Evolutionary conservation across 495 filamentous ascomycete genomes (phyloP).

Genomic region (Endocarpon pusillum): DNA sequence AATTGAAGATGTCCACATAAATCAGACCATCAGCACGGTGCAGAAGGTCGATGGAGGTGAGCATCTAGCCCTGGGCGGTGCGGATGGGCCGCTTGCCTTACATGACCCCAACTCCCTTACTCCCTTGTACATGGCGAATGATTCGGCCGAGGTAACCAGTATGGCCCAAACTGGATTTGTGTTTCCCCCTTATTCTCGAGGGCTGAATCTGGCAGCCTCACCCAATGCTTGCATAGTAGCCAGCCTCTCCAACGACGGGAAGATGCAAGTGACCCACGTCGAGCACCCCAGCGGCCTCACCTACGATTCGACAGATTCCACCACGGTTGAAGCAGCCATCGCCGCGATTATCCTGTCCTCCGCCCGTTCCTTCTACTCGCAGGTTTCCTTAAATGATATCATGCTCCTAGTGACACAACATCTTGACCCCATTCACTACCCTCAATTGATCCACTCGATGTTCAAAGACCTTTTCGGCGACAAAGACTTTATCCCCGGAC

Average conservation of each 20-base stretch:
- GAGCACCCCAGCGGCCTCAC: no score
- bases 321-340: constrained; percentile 14
- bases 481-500: no score
- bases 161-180: constrained; percentile 57
- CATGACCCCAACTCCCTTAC: constrained; percentile 55
- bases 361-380: not conserved
- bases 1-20: no score
- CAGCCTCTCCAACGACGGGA: constrained; percentile 45
- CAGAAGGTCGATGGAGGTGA: constrained; percentile 48
- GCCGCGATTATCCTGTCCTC: constrained; percentile 21
- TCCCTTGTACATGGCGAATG: constrained; percentile 41
- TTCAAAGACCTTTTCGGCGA: no score
- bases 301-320: constrained; percentile 6
- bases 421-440: no score
- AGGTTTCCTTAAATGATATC: not conserved
- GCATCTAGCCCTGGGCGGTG: constrained; percentile 48
- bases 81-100: constrained; percentile 63
- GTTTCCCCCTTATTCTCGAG: constrained; percentile 26
- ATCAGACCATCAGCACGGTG: constrained; percentile 35
- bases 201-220: constrained; percentile 42
- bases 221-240: constrained; percentile 55
- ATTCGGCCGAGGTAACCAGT: constrained; percentile 44
- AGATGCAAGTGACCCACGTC: constrained; percentile 44
- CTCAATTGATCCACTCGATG: no score
- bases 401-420: no score